Conservation (phyloP, 1,139 yeast species). For the Barnettozyma hawaiiensis region DNA sequence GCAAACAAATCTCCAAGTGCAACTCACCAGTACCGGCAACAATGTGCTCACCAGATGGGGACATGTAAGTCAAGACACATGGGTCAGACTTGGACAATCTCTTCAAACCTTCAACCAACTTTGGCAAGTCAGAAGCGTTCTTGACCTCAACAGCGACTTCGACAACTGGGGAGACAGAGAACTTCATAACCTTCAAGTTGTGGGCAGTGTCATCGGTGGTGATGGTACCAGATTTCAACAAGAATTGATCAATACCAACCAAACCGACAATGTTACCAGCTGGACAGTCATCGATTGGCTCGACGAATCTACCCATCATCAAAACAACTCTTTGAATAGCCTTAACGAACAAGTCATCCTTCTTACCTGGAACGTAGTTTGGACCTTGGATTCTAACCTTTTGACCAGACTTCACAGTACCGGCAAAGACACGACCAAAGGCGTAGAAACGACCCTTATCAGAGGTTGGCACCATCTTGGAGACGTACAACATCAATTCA, state of each 20-base stretch:
- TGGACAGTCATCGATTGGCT: constrained; percentile 98
- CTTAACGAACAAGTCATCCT: constrained; percentile 95
- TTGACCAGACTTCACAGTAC: constrained; percentile 98
- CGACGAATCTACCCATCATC: constrained; percentile 99
- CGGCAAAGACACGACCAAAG: constrained; percentile 99
- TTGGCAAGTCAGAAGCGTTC: constrained; percentile 99
- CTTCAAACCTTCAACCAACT: constrained; percentile 99
- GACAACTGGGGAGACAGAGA: constrained; percentile 99
- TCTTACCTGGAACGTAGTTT: constrained; percentile 97
- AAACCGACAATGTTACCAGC: constrained; percentile 99
- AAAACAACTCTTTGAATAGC: constrained; percentile 98
- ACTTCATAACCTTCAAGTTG: constrained; percentile 99
- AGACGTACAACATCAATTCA: constrained; percentile 98
- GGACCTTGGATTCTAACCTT: constrained; percentile 99
- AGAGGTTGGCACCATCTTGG: constrained; percentile 99
- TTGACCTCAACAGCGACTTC: constrained; percentile 99
- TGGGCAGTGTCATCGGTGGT: constrained; percentile 96
- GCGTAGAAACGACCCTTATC: constrained; percentile 99
- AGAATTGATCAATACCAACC: constrained; percentile 99
- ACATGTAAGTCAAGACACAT: constrained; percentile 85
- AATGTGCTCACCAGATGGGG: constrained; percentile 98
- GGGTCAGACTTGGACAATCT: constrained; percentile 99
- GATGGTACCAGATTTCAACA: constrained; percentile 98
- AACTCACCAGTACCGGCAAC: constrained; percentile 99
- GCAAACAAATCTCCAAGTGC: constrained; percentile 97